Conservation (phyloP, 345 rosid species). For the Populus euphratica region DNA sequence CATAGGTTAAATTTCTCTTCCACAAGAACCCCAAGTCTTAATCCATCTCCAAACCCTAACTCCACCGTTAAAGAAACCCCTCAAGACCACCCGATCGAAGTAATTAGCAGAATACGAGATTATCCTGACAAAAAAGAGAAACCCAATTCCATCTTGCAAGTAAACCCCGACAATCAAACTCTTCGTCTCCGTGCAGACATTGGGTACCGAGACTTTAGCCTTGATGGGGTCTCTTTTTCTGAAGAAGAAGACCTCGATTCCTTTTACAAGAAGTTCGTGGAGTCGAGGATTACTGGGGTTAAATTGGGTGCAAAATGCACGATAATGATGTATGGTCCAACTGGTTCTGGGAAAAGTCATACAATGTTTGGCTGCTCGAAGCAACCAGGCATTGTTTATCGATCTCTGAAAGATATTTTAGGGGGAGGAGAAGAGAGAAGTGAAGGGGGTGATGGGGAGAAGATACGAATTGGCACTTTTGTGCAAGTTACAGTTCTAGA, state of each 20-base stretch:
- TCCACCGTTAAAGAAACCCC: constrained; percentile 39
- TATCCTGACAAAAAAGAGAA: constrained; percentile 62
- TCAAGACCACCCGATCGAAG: constrained; percentile 86
- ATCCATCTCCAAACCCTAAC: constrained; percentile 47
- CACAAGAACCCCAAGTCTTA: constrained; percentile 28
- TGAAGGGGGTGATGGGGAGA: constrained; percentile 26
- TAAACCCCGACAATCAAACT: constrained; percentile 53
- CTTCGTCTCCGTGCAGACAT: constrained; percentile 75
- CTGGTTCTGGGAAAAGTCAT: constrained; percentile 94
- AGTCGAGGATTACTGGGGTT: constrained; percentile 72
- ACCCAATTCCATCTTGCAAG: constrained; percentile 47
- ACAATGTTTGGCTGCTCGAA: constrained; percentile 89
- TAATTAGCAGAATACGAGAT: constrained; percentile 72
- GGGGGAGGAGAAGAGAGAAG: constrained; percentile 52
- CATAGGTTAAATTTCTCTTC: constrained; percentile 64
- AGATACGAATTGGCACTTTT: constrained; percentile 40
- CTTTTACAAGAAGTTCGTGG: constrained; percentile 71
- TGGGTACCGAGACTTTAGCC: constrained; percentile 84
- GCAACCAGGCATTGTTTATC: constrained; percentile 86
- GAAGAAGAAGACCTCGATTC: constrained; percentile 68
- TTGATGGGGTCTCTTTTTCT: constrained; percentile 82
- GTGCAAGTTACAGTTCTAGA: constrained; percentile 92
- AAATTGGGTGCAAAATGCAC: constrained; percentile 80
- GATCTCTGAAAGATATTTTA: constrained; percentile 64
- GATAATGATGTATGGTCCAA: constrained; percentile 96